Percentiles rank a stretch among this genome's conserved stretches.
phyloP scores from a whole-genome alignment of 352 stramenopile genomes.

The Phytophthora crassamura region DNA sequence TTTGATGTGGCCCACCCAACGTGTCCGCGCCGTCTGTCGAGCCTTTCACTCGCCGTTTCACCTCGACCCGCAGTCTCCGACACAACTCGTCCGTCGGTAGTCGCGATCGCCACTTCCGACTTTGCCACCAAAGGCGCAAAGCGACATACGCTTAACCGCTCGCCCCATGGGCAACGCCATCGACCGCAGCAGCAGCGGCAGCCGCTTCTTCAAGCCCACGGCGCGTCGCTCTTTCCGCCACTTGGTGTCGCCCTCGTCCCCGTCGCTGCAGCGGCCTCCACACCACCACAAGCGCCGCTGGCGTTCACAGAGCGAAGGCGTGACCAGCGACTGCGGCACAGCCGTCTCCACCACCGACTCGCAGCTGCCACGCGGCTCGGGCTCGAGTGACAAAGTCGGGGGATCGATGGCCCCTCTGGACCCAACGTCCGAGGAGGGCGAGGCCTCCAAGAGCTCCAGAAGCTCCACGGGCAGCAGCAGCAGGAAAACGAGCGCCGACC shows the following conservation, averaged over 20 bases:
- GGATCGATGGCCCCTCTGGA: conserved; percentile 15
- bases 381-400: conserved; percentile 22
- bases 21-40: conserved; percentile 22
- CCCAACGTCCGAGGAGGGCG: conserved; percentile 33
- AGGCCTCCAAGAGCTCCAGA: conserved; percentile 23
- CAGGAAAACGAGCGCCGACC: conserved; percentile 17
- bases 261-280: conserved; percentile 7
- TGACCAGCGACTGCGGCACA: conserved; percentile 44
- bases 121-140: conserved; percentile 21
- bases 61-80: conserved; percentile 10
- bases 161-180: conserved; percentile 40
- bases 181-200: conserved; percentile 9
- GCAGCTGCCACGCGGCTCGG: conserved; percentile 29
- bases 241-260: conserved; percentile 25
- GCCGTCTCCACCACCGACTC: conserved; percentile 34
- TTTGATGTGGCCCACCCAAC: conserved; percentile 28
- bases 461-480: conserved; percentile 4
- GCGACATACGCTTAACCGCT: background rate
- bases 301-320: conserved; percentile 39
- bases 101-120: conserved; percentile 21
- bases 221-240: conserved; percentile 19
- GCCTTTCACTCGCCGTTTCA: conserved; percentile 39
- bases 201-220: conserved; percentile 23
- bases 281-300: conserved; percentile 28
- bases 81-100: conserved; percentile 13